phyloP scores from a whole-genome alignment of 306 rosid genomes.

The Mucuna pruriens region DNA sequence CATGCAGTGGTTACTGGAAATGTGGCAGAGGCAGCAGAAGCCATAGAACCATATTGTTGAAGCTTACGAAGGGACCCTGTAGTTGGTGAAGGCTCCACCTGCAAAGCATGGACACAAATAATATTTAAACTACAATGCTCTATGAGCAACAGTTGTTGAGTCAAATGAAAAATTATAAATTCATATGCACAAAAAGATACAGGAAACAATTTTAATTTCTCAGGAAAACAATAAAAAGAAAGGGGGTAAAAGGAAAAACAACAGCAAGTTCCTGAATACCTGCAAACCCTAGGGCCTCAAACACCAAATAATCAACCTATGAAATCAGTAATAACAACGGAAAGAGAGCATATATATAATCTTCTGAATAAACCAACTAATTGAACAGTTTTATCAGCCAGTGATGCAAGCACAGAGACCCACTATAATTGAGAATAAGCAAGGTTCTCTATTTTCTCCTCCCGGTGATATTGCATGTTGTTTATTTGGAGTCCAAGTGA shows the following conservation, averaged over 20 bases:
- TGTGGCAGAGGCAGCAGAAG: constrained; percentile 50
- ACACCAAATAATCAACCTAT: constrained; percentile 37
- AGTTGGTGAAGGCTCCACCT: constrained; percentile 98
- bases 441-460: constrained; percentile 30
- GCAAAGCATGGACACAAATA: constrained; percentile 44
- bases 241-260: background rate
- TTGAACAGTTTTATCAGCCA: constrained; percentile 29
- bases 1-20: constrained; percentile 58
- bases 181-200: constrained; percentile 2
- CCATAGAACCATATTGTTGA: constrained; percentile 57
- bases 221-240: constrained; percentile 6
- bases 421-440: constrained; percentile 36
- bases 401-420: constrained; percentile 21
- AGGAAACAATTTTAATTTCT: background rate
- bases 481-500: constrained; percentile 31
- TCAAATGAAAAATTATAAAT: background rate
- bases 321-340: constrained; percentile 27
- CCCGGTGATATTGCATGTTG: background rate
- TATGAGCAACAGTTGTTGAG: constrained; percentile 33
- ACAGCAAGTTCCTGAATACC: constrained; percentile 25
- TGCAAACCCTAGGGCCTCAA: constrained; percentile 22
- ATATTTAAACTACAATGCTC: constrained; percentile 29
- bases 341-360: constrained; percentile 39
- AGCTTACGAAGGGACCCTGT: constrained; percentile 81
- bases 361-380: constrained; percentile 28